Evolutionary conservation across 1,284 basidiomycete species (phyloP).

Genomic region (Pseudozyma thailandica): DNA sequence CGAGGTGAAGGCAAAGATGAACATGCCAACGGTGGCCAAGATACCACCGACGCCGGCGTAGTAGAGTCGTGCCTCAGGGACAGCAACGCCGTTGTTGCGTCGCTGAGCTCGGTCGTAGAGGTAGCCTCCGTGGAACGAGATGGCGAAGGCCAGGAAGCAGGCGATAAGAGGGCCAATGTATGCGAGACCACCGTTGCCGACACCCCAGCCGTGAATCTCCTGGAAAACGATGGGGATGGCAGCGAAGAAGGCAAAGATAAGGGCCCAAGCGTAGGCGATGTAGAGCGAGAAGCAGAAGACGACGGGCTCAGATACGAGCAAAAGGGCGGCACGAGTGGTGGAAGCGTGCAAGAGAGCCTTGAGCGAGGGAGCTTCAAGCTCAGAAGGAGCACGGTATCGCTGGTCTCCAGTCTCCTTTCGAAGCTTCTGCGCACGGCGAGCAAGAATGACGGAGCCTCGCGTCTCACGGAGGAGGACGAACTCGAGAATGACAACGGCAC

Average conservation of each 20-base stretch:
- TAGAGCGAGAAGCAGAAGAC: constrained; percentile 65
- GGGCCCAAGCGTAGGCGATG: constrained; percentile 64
- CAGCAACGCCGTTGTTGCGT: constrained; percentile 52
- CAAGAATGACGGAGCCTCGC: constrained; percentile 66
- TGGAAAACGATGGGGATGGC: constrained; percentile 67
- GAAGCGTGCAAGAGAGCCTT: constrained; percentile 64
- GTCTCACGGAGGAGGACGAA: constrained; percentile 67
- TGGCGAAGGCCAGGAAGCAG: constrained; percentile 63
- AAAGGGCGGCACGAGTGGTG: constrained; percentile 61
- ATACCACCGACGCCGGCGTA: constrained; percentile 53
- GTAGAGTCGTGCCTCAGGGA: constrained; percentile 61
- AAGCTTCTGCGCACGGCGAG: constrained; percentile 61
- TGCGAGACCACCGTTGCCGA: constrained; percentile 66
- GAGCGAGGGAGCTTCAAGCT: constrained; percentile 66
- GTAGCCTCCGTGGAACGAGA: constrained; percentile 57
- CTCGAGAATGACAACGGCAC: constrained; percentile 62
- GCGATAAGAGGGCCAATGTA: constrained; percentile 65
- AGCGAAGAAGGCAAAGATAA: constrained; percentile 64
- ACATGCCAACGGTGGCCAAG: constrained; percentile 53
- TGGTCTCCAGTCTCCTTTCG: constrained; percentile 65
- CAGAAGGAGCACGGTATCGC: constrained; percentile 64
- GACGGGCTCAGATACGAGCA: constrained; percentile 66
- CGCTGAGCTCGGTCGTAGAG: constrained; percentile 51
- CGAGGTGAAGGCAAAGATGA: constrained; percentile 58
- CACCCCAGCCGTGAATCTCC: constrained; percentile 66